Percentiles rank a stretch among this genome's conserved stretches.
Evolutionary conservation across 73 alveolate species (phyloP).

Genomic region (Paramecium primaurelia): DNA sequence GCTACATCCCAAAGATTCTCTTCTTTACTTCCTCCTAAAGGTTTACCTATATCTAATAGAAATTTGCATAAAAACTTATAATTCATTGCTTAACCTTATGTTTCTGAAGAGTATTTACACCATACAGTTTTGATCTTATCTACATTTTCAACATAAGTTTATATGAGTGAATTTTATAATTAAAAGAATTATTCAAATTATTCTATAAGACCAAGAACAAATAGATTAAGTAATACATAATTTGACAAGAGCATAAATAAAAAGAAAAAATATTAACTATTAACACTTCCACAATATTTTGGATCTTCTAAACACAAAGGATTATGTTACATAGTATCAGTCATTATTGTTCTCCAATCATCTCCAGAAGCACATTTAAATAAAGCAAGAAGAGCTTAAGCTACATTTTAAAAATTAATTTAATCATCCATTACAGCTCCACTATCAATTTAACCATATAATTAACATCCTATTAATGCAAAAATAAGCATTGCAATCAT

Average conservation of each 20-base stretch:
- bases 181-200: slow-evolving; percentile 27
- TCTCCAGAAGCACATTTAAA: slow-evolving; percentile 22
- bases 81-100: not conserved
- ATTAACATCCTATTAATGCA: slow-evolving; percentile 1
- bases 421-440: slow-evolving; percentile 16
- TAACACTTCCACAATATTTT: slow-evolving; percentile 9
- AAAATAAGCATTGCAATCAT: not conserved
- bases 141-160: not conserved
- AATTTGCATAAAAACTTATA: not conserved
- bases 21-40: not conserved
- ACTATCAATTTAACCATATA: slow-evolving; percentile 25
- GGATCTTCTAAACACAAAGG: slow-evolving; percentile 2
- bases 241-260: not conserved
- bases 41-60: slow-evolving; percentile 11
- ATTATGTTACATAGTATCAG: slow-evolving; percentile 1
- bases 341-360: slow-evolving; percentile 18
- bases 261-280: not conserved
- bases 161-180: not conserved
- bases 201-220: slow-evolving; percentile 28
- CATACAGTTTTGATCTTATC: slow-evolving; percentile 31
- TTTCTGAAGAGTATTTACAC: slow-evolving; percentile 21
- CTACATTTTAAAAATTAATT: not conserved
- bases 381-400: not conserved
- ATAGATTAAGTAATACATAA: not conserved
- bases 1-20: slow-evolving; percentile 39